Evolutionary conservation across 2,329 filamentous ascomycete genomes (phyloP).

Genomic region (Trichoderma oligosporum): DNA sequence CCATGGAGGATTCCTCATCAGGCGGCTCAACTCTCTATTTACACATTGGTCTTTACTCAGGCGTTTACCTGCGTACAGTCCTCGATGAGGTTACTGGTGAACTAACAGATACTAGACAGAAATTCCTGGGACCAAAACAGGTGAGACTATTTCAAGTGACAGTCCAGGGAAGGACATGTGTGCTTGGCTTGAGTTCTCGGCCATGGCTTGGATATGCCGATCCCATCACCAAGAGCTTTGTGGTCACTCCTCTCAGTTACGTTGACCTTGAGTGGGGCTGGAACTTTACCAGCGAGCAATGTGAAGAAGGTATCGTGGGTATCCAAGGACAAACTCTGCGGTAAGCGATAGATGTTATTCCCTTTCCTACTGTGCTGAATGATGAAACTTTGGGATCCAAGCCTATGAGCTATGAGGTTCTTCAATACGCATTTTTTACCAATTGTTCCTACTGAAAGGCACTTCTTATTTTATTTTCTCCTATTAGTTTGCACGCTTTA

Average conservation of each 20-base stretch:
- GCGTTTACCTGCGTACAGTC: constrained; percentile 92
- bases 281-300: constrained; percentile 95
- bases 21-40: constrained; percentile 87
- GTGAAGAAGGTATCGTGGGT: constrained; percentile 87
- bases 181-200: constrained; percentile 84
- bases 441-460: constrained; percentile 97
- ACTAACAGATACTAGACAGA: constrained; percentile 87
- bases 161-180: constrained; percentile 77
- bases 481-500: neutral
- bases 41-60: constrained; percentile 92
- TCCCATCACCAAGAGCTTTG: constrained; percentile 78
- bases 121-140: constrained; percentile 87
- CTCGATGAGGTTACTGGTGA: constrained; percentile 95
- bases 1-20: constrained; percentile 90
- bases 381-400: constrained; percentile 65
- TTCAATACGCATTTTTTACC: constrained; percentile 55
- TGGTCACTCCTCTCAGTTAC: constrained; percentile 88
- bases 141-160: constrained; percentile 90
- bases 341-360: constrained; percentile 48
- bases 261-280: constrained; percentile 86
- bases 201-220: constrained; percentile 97
- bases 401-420: constrained; percentile 53
- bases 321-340: constrained; percentile 84
- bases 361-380: constrained; percentile 40
- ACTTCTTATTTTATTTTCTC: constrained; percentile 22